Evolutionary conservation across 768 basidiomycete genomes (phyloP), one percentile per base, ranked within the genome.

Genomic region (Trametes elegans): DNA sequence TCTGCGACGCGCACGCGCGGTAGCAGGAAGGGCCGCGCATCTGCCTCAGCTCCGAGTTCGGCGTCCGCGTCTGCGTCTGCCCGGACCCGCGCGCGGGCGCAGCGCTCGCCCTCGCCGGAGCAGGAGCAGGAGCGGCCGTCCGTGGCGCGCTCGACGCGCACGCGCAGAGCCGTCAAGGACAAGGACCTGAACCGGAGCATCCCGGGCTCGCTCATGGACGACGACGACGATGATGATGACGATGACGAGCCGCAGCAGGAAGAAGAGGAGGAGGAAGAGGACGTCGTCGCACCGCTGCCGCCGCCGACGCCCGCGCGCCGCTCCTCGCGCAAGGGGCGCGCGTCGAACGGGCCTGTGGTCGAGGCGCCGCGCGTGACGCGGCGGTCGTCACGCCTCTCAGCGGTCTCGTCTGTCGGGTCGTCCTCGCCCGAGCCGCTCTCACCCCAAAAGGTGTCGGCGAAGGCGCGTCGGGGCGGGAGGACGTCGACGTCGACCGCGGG

Each of bases 351-450:
- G n/a, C 13, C 26, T 24, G 32, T 53, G 24, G 53, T 61, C 19
- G 65, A 69, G 19, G 49, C 51, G 45, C 63, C 56, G 48, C 62
- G 70, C n/a, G 61, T 66, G 6, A 63, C 66, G 9, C 64, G 75
- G 18, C 69, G 75, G 24, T 76, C 74, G n/a, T 73, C 74, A 27
- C 66, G 74, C 39, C 65, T 75, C 26, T 75, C 73, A 8, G 64
- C 62, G 7, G 66, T 68, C 5, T 67, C 68, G 24, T 68, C 66
- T 4, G 38, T 50, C 5, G 62, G 62, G 8, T 66, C 71, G n/a
- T 44, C 60, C 23, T 74, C 73, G 1, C 70, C 73, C 1, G 73
- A 74, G 28, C 66, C 58, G 7, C 28, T 51, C 29, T 63, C 62
- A 6, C 62, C 62, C 1, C 48, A 50, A 38, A 63, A 61, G 47